Evolutionary conservation across 441 rosid species (phyloP), one percentile per base, ranked within the genome.

Genomic region (Pelargonium australe): DNA sequence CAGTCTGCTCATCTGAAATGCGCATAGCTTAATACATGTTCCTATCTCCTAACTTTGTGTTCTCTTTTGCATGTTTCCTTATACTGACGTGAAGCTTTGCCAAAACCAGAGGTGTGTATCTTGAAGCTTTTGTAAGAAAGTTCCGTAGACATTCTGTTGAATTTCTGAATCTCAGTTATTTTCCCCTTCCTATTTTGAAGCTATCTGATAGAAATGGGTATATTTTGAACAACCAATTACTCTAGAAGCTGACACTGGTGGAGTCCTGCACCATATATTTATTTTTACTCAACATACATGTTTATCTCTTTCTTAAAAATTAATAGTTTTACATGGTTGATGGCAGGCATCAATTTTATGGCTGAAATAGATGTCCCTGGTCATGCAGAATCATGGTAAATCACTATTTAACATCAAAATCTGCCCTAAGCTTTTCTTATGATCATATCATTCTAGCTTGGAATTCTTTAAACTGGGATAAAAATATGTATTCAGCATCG

Each of bases 351-450:
- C 76, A 85, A 92, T 73, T 83, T 95, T 63, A 90, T 92, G 97
- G 89, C 97, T 41, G 97, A 95, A 83, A 74, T 87, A 70, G 99
- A 95, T 78, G 89, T 92, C 63, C 99, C 99, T 67, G 99, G 99
- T 73, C 99, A 95, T 84, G 97, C 92, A 7, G 97, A 92, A 83
- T 90, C 99, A 74, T 95, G 97, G 99, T 92, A 86, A 69, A 64
- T 31, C 31, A 60, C 53, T 72, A 65, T 37, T 65, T 71, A 23
- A 64, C 37, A 44, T 34, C 53, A 8, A 28, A 53, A 55, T 55
- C 19, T 16, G 1, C 60, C 60, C 19, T 13, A 53, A 53, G 2
- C 7, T 57, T 16, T 47, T 55, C 34, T 43, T 69, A 34, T 43
- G 7, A 9, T 43, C 14, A 17, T 66, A 23, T 63, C 40, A 49